Percentiles rank a stretch among this genome's conserved stretches.
phyloP scores from a whole-genome alignment of 2,329 filamentous ascomycete genomes.

The Talaromyces atroroseus region DNA sequence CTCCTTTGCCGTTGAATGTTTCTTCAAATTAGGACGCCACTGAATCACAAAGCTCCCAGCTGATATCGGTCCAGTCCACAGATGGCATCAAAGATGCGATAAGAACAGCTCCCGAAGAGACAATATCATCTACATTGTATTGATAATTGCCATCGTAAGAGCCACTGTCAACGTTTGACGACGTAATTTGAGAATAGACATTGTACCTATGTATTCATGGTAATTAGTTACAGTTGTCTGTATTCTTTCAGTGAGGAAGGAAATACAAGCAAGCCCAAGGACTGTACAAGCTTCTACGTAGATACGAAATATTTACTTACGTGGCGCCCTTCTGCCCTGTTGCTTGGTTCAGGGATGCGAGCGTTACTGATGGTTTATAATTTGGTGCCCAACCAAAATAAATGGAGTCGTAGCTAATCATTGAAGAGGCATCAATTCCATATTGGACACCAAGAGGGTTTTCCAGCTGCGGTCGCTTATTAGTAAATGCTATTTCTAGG shows the following conservation, averaged over 20 bases:
- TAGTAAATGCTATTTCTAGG: too few species aligned
- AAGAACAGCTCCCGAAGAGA: slow-evolving; percentile 7
- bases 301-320: not conserved
- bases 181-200: slow-evolving; percentile 5
- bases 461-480: not conserved
- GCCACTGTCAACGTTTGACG: not conserved
- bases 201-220: not conserved
- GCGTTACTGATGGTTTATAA: not conserved
- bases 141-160: slow-evolving; percentile 7
- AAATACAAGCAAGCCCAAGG: too few species aligned
- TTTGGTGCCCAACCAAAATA: not conserved
- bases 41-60: not conserved
- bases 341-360: not conserved
- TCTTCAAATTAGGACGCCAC: slow-evolving; percentile 5
- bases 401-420: not conserved
- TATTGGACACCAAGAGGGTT: slow-evolving; percentile 4
- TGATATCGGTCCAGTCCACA: slow-evolving; percentile 5
- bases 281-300: too few species aligned
- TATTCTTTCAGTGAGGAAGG: too few species aligned
- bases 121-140: slow-evolving; percentile 4
- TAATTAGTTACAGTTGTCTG: not conserved
- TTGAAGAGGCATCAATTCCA: slow-evolving; percentile 1
- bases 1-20: slow-evolving; percentile 5
- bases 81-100: slow-evolving; percentile 6
- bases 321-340: slow-evolving; percentile 1